Percentiles rank a stretch among this genome's conserved stretches.
phyloP scores from a whole-genome alignment of 495 filamentous ascomycete genomes.

The Saxophila tyrrhenica region DNA sequence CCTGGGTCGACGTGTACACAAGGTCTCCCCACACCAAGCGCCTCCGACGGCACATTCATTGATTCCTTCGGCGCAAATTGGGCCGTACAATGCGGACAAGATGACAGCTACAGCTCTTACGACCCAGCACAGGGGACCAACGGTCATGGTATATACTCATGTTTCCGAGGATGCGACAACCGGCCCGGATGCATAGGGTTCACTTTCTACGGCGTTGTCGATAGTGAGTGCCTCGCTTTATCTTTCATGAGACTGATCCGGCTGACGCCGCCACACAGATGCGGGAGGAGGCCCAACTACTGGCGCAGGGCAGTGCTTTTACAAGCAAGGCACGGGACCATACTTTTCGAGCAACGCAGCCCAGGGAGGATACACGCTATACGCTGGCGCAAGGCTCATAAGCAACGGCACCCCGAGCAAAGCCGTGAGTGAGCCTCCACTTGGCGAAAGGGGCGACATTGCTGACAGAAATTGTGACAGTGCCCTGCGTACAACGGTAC shows the following conservation, averaged over 20 bases:
- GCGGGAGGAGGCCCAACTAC: not conserved
- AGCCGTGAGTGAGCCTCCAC: not conserved
- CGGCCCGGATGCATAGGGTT: not conserved
- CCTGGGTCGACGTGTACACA: not conserved
- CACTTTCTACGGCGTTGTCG: conserved; percentile 1
- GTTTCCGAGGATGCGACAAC: conserved; percentile 1
- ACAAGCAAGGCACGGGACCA: not conserved
- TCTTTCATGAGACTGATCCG: not conserved
- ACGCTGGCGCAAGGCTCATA: conserved; percentile 1
- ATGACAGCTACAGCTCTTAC: not conserved
- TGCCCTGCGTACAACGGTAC: not conserved
- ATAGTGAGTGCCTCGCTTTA: not conserved
- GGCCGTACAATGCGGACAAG: not conserved
- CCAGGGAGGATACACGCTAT: not conserved
- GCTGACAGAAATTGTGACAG: not conserved
- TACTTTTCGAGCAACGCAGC: not conserved
- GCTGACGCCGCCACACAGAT: not conserved
- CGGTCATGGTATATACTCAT: not conserved
- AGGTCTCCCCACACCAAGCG: not conserved
- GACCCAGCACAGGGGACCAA: not conserved
- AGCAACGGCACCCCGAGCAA: not conserved
- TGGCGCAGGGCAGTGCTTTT: conserved; percentile 1
- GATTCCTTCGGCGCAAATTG: not conserved
- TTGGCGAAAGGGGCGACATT: not conserved
- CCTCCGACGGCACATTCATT: not conserved